Percentiles rank a stretch among this genome's conserved stretches.
These are phyloP conservation scores for Polyporus tsugae DNA, from an alignment of 1,284 basidiomycete species.

Conservation along the genomic window DNA sequence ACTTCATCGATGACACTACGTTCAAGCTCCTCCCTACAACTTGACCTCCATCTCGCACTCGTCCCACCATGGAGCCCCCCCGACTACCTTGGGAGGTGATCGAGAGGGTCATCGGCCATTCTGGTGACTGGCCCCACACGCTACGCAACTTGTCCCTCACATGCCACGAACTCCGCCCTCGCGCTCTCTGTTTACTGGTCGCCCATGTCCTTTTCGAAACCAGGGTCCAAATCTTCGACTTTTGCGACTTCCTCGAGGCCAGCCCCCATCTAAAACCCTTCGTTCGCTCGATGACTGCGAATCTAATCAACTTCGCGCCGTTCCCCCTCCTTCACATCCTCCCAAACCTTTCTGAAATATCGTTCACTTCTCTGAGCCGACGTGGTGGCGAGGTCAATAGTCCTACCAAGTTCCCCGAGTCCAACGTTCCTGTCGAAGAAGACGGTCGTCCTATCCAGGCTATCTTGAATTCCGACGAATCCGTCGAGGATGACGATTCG, in stretches of 20 bases:
- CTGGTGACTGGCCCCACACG: not conserved
- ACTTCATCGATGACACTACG: too few relatives aligned
- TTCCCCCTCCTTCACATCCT: not conserved
- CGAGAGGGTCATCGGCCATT: not conserved
- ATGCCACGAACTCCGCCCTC: conserved; percentile 5
- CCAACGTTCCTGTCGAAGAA: too few relatives aligned
- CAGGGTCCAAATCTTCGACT: not conserved
- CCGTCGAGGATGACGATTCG: too few relatives aligned
- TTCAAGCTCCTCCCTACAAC: too few relatives aligned
- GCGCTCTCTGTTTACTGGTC: not conserved
- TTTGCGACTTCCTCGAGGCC: not conserved
- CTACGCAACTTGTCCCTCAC: not conserved
- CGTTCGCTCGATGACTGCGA: not conserved
- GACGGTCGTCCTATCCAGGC: too few relatives aligned
- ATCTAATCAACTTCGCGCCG: not conserved
- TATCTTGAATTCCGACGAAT: too few relatives aligned
- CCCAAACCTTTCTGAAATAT: not conserved
- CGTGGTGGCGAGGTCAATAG: too few relatives aligned
- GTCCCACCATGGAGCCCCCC: not conserved
- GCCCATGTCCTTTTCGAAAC: not conserved
- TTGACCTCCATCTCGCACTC: not conserved
- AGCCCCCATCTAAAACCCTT: not conserved
- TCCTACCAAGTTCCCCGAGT: too few relatives aligned
- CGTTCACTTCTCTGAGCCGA: not conserved
- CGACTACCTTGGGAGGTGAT: not conserved